A percentile compares a stretch with the other conserved stretches of the same genome.
These are phyloP conservation scores for Sarcodon sp. DNA, from an alignment of 768 basidiomycete genomes.

Conservation along the genomic window DNA sequence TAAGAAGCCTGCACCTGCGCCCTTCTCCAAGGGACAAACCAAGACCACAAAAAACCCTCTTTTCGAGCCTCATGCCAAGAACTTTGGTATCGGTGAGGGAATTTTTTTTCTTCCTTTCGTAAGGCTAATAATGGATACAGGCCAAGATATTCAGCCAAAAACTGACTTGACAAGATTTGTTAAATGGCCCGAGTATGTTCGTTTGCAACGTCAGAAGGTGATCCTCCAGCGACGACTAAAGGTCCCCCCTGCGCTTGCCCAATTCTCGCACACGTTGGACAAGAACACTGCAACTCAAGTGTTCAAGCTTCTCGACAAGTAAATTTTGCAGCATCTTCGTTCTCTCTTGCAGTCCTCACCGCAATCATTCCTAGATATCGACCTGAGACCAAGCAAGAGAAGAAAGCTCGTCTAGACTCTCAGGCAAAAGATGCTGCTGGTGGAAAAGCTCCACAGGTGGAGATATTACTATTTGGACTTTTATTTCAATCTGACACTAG, in stretches of 20 bases:
- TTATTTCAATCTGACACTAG: neutral
- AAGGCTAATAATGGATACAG: conserved; percentile 25
- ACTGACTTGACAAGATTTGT: conserved; percentile 93
- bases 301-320: conserved; percentile 97
- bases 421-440: conserved; percentile 69
- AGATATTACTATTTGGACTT: conserved; percentile 20
- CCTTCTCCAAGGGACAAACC: conserved; percentile 51
- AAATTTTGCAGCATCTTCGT: conserved; percentile 4
- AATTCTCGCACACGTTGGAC: conserved; percentile 95
- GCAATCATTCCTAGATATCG: conserved; percentile 36
- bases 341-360: neutral
- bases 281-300: conserved; percentile 98
- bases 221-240: conserved; percentile 96
- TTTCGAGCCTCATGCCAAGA: conserved; percentile 81
- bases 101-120: neutral
- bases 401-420: conserved; percentile 83
- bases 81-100: conserved; percentile 85
- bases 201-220: conserved; percentile 96
- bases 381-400: conserved; percentile 91
- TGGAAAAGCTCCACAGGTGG: conserved; percentile 53
- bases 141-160: conserved; percentile 86
- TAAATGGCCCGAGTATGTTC: conserved; percentile 99
- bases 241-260: conserved; percentile 95
- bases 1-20: conserved; percentile 81
- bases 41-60: conserved; percentile 91